Evolutionary conservation across 140 eudicot species (phyloP), one percentile per base, ranked within the genome.

Genomic region (Stevia rebaudiana): DNA sequence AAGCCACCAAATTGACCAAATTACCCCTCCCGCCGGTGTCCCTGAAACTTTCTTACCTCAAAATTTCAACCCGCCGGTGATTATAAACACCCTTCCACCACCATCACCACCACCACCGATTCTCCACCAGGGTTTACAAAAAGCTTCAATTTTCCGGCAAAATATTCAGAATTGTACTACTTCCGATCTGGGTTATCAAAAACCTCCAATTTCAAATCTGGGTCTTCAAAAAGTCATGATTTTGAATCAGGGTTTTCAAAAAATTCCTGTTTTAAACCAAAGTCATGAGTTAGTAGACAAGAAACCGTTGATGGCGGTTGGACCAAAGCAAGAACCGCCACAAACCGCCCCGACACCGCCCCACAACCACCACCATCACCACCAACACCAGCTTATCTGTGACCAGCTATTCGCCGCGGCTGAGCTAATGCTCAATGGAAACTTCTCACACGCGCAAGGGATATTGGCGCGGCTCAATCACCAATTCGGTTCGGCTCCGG

Each of bases 381-480:
- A 74, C 57, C 85, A 79, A 23, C 86, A 86, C 61, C 91, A 86
- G 81, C 53, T 61, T 48, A 53, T 81, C 51, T 69, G 74, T 72
- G 95, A 86, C 82, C 85, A 81, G 81, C 80, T 89, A 48, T 78
- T 54, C 22, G 79, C 86, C 74, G 89, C 76, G 56, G 85, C 92
- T 28, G 97, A 89, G 77, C 73, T 79, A 59, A 72, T 82, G 39
- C 81, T 76, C 55, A 64, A 89, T 36, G 95, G 97, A 73, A 86
- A 83, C 78, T 75, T 77, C 76, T 59, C 84, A 67, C 83, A 74
- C 95, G 95, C 97, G 81, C 97, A 86, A 86, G 89, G 69, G 97
- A 89, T 89, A 89, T 89, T 89, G 97, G 97, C 97, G 97, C 97
- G 97, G 97, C 97, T 89, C 97, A 89, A 89, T 89, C 97, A 89